Evolutionary conservation across 345 rosid species (phyloP).

Genomic region (Sisymbrium irio): DNA sequence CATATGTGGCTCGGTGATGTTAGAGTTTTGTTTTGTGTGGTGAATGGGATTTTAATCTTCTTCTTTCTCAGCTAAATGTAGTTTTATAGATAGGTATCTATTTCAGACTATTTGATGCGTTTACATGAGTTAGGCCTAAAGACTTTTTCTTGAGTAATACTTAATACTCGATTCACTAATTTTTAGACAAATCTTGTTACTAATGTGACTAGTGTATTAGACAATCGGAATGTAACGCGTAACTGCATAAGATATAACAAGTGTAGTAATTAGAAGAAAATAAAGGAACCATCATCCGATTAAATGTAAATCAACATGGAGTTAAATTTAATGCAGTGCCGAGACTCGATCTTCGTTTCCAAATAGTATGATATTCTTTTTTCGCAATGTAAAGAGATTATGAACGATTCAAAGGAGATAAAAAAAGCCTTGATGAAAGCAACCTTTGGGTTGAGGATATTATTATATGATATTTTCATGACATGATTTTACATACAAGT

Average conservation of each 20-base stretch:
- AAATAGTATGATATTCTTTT: not conserved
- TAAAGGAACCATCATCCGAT: slow-evolving; percentile 13
- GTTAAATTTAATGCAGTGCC: not conserved
- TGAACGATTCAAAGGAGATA: not conserved
- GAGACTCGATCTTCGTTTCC: slow-evolving; percentile 23
- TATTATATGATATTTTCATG: not conserved
- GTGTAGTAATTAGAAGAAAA: slow-evolving; percentile 10
- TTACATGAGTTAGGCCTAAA: not conserved
- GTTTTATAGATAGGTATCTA: not conserved
- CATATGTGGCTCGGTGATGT: not conserved
- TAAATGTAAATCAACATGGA: slow-evolving; percentile 26
- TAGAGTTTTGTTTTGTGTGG: not conserved
- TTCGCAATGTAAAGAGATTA: not conserved
- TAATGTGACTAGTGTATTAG: not conserved
- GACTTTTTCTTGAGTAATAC: not conserved
- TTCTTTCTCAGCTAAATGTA: not conserved
- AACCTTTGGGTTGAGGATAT: not conserved
- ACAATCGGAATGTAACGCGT: not conserved
- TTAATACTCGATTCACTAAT: not conserved
- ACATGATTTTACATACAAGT: too few relatives aligned
- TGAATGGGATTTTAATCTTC: not conserved
- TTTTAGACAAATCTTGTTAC: not conserved
- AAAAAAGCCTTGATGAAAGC: not conserved
- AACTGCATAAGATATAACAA: slow-evolving; percentile 5
- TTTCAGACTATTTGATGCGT: not conserved